These are phyloP conservation scores for Fusarium coffeatum DNA, from an alignment of 2,329 filamentous ascomycete genomes.

Conservation along the genomic window DNA sequence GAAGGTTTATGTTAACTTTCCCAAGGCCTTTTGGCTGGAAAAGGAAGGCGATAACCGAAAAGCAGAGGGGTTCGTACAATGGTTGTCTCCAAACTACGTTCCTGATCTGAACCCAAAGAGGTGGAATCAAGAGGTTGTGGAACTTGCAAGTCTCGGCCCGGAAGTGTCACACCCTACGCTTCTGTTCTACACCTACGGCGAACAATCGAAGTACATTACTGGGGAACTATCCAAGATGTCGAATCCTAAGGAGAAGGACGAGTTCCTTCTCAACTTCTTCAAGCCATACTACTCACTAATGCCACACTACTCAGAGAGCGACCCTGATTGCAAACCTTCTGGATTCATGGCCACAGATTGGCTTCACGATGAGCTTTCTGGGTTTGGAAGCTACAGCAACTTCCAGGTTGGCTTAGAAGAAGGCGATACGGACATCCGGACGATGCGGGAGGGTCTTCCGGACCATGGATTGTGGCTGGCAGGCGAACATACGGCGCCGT, in stretches of 20 bases:
- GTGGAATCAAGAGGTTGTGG: slow-evolving; percentile 83
- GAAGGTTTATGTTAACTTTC: slow-evolving; percentile 79
- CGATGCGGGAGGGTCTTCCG: slow-evolving; percentile 71
- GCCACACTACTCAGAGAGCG: slow-evolving; percentile 69
- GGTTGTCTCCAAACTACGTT: slow-evolving; percentile 77
- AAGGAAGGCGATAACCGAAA: slow-evolving; percentile 55
- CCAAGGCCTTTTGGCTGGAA: slow-evolving; percentile 76
- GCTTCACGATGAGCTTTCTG: slow-evolving; percentile 81
- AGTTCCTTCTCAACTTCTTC: slow-evolving; percentile 74
- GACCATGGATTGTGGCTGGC: slow-evolving; percentile 83
- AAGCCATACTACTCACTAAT: slow-evolving; percentile 81
- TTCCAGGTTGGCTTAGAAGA: slow-evolving; percentile 80
- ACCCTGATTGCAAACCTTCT: slow-evolving; percentile 70
- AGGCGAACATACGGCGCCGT: slow-evolving; percentile 90
- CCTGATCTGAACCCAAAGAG: slow-evolving; percentile 67
- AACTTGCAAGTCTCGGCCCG: slow-evolving; percentile 74
- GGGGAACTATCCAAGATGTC: slow-evolving; percentile 55
- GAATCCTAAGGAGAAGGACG: slow-evolving; percentile 60
- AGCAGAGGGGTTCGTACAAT: slow-evolving; percentile 78
- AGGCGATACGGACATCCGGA: slow-evolving; percentile 78
- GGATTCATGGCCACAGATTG: slow-evolving; percentile 78
- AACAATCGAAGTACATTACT: slow-evolving; percentile 67
- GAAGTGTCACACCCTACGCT: slow-evolving; percentile 78
- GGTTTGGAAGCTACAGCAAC: slow-evolving; percentile 85
- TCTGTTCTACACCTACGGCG: slow-evolving; percentile 83